phyloP scores from a whole-genome alignment of 2,329 filamentous ascomycete species.

The Sclerotiophoma versabilis region DNA sequence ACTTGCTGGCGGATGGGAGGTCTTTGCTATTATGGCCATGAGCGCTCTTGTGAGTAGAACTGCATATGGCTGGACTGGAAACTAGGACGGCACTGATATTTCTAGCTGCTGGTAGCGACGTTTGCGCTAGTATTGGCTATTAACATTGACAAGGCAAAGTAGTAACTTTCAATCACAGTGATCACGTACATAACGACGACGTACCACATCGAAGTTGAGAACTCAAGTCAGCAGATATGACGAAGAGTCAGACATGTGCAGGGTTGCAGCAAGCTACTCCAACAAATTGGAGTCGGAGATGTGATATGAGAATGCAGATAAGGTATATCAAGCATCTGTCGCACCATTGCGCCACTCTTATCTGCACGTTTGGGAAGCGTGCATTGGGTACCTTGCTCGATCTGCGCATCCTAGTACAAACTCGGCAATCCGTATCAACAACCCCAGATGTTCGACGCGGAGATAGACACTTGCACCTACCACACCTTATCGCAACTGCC shows the following conservation, averaged over 20 bases:
- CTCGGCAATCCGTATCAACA: constrained; percentile 3
- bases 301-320: constrained; percentile 6
- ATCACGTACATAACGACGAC: too few relatives aligned
- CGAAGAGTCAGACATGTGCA: neutral
- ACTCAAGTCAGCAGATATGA: neutral
- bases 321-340: constrained; percentile 6
- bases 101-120: constrained; percentile 23
- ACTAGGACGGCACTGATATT: constrained; percentile 7
- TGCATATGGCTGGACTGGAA: too few relatives aligned
- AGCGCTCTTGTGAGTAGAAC: constrained; percentile 57
- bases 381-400: neutral
- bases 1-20: constrained; percentile 65
- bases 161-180: neutral
- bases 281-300: constrained; percentile 1
- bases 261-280: neutral
- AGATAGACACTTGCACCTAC: constrained; percentile 13
- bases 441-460: constrained; percentile 7
- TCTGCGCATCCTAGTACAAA: constrained; percentile 4
- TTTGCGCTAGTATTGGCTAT: constrained; percentile 29
- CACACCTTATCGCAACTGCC: constrained; percentile 5
- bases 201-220: too few relatives aligned
- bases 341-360: constrained; percentile 3
- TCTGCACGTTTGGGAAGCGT: neutral
- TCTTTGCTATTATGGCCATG: constrained; percentile 57
- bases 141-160: constrained; percentile 24